A percentile compares a stretch with the other conserved stretches of the same genome.
Evolutionary conservation across 208 protist species (phyloP).

Genomic region (Borovskyia barvae): DNA sequence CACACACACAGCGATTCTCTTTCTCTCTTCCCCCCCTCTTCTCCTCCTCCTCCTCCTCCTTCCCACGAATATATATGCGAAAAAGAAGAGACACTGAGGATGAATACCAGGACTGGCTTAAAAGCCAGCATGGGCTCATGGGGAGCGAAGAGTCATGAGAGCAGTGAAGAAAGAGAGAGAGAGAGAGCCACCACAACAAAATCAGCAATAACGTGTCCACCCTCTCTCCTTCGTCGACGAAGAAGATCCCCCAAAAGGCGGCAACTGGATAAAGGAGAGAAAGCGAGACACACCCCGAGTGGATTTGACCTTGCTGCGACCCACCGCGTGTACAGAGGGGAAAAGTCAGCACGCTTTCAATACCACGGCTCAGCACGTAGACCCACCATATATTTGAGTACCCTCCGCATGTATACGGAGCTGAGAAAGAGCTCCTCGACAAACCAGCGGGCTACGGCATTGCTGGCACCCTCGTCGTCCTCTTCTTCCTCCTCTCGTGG

Average conservation of each 20-base stretch:
- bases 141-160: background rate
- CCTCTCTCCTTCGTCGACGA: too few relatives aligned
- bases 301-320: background rate
- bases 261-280: conserved; percentile 3
- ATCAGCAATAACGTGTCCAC: background rate
- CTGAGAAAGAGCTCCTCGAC: conserved; percentile 25
- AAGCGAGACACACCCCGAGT: background rate
- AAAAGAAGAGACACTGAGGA: conserved; percentile 11
- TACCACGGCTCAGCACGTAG: too few relatives aligned
- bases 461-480: background rate
- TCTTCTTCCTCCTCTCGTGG: conserved; percentile 1
- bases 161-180: background rate
- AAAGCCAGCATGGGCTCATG: too few relatives aligned
- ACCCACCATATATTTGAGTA: conserved; percentile 18
- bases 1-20: too few relatives aligned
- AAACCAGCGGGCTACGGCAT: conserved; percentile 14
- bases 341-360: conserved; percentile 4
- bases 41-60: too few relatives aligned
- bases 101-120: background rate
- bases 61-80: conserved; percentile 11
- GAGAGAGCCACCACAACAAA: conserved; percentile 11
- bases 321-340: too few relatives aligned
- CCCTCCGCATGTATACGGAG: conserved; percentile 35
- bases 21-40: too few relatives aligned
- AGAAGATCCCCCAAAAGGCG: too few relatives aligned